Base-by-base conservation (phyloP, 352 stramenopile species). In the Pythium periplocum region DNA sequence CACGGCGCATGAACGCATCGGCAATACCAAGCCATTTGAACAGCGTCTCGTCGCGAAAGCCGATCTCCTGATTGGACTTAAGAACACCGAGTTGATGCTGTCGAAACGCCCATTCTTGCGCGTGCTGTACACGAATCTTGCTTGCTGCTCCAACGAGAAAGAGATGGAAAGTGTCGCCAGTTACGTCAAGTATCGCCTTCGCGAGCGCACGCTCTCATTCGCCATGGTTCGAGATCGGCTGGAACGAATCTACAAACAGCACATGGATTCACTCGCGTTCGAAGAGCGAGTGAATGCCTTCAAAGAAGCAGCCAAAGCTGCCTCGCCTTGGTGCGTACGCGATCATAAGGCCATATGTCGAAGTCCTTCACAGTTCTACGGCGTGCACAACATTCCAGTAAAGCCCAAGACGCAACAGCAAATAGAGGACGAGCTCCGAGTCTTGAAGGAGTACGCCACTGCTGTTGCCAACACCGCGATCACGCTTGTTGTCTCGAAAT, bases 321-420 rank as follows among this genome's bases (percentile, higher is more conserved):
- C 64, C 34, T 89, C 78, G 9, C 68, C 59, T 4, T 89, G 78
- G 78, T 87, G 78, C 48, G 75, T 87, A 9, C 74, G 73, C 12
- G 65, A 87, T 34, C 45, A 47, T 1, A 81, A 78, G 44, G 75
- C 58, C 42, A 65, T 83, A 10, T 64, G 71, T 39, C 55, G 54
- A 4, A 71, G 61, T 2, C 75, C 74, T 9, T 74, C 74, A 43
- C 61, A 73, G 53, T 68, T 78, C 17, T 89, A 89, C 30, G 55
- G 53, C 4, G 64, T 89, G 2, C 72, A 87, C 42, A 63, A 74
- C 3, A 45, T 89, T 6, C 75, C 73, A 17, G 51, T 59, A 7
- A 75, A 68, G 53, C 63, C 39, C 1, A 74, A 83, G 45, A 73
- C 61, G 0, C 57, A 73, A 12, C 65, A 71, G 44, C 65, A 84